phyloP scores from a whole-genome alignment of 2,329 filamentous ascomycete species.

The Clonostachys byssicola region DNA sequence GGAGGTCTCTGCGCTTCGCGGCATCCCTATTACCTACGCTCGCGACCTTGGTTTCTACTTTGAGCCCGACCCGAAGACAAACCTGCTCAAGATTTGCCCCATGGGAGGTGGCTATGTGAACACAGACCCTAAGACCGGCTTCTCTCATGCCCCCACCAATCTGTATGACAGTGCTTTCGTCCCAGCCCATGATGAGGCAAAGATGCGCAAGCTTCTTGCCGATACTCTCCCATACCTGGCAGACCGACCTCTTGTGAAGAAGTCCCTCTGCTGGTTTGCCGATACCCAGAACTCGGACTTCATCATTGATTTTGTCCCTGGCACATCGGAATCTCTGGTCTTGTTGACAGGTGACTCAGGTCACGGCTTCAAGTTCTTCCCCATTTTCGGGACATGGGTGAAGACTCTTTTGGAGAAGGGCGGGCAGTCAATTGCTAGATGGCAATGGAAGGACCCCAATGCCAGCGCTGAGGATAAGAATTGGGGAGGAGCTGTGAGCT shows the following conservation, averaged over 20 bases:
- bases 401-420: slow-evolving; percentile 36
- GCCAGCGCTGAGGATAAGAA: slow-evolving; percentile 18
- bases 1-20: slow-evolving; percentile 47
- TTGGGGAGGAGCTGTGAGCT: slow-evolving; percentile 28
- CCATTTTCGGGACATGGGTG: slow-evolving; percentile 49
- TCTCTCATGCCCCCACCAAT: slow-evolving; percentile 17
- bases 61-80: slow-evolving; percentile 55
- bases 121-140: slow-evolving; percentile 15
- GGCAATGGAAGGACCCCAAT: slow-evolving; percentile 42
- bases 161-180: slow-evolving; percentile 40
- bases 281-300: slow-evolving; percentile 58
- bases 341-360: slow-evolving; percentile 55
- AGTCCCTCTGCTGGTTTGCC: slow-evolving; percentile 58
- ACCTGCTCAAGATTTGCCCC: slow-evolving; percentile 56
- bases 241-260: slow-evolving; percentile 48
- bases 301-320: slow-evolving; percentile 54
- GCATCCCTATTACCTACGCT: slow-evolving; percentile 56
- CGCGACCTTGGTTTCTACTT: slow-evolving; percentile 63
- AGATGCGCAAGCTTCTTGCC: slow-evolving; percentile 42
- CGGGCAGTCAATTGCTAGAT: slow-evolving; percentile 36
- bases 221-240: slow-evolving; percentile 49
- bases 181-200: slow-evolving; percentile 45
- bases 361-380: slow-evolving; percentile 61
- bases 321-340: slow-evolving; percentile 36
- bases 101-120: slow-evolving; percentile 54